Conservation (phyloP, 768 basidiomycete genomes). For the Nidularia pulvinata region DNA sequence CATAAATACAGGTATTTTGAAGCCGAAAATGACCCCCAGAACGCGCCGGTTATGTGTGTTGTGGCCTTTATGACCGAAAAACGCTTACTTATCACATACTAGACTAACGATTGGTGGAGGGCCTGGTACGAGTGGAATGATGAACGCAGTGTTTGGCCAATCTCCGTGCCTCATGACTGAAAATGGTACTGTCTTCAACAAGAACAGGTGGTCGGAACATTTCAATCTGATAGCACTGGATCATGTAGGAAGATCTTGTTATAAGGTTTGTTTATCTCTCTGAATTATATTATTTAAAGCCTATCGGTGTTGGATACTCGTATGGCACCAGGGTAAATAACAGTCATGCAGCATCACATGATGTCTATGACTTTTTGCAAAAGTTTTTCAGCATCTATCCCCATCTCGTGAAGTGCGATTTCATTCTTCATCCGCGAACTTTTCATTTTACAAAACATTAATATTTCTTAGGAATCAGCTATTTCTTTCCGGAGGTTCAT, state of each 20-base stretch:
- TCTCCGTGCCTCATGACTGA: constrained; percentile 2
- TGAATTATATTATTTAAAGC: constrained; percentile 7
- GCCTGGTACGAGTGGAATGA: constrained; percentile 1
- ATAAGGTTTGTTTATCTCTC: background rate
- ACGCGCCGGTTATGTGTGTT: constrained; percentile 4
- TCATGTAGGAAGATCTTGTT: constrained; percentile 6
- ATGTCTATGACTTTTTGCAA: constrained; percentile 30
- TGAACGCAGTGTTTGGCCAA: constrained; percentile 4
- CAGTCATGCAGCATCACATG: constrained; percentile 18
- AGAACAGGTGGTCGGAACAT: constrained; percentile 6
- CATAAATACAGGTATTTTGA: constrained; percentile 5
- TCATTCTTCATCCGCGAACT: background rate
- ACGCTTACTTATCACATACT: background rate
- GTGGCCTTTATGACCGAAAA: background rate
- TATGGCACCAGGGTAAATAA: constrained; percentile 22
- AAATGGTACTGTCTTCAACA: background rate
- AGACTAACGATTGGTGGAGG: background rate
- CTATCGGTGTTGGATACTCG: constrained; percentile 24
- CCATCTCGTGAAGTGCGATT: background rate
- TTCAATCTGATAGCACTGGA: constrained; percentile 8
- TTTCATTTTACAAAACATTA: background rate
- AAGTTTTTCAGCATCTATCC: constrained; percentile 24
- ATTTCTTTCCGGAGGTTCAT: constrained; percentile 25
- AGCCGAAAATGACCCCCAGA: constrained; percentile 4
- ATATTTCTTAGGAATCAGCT: constrained; percentile 14